Evolutionary conservation across 176 grass and related monocot species (phyloP).

Genomic region (Oryza glumipatula): DNA sequence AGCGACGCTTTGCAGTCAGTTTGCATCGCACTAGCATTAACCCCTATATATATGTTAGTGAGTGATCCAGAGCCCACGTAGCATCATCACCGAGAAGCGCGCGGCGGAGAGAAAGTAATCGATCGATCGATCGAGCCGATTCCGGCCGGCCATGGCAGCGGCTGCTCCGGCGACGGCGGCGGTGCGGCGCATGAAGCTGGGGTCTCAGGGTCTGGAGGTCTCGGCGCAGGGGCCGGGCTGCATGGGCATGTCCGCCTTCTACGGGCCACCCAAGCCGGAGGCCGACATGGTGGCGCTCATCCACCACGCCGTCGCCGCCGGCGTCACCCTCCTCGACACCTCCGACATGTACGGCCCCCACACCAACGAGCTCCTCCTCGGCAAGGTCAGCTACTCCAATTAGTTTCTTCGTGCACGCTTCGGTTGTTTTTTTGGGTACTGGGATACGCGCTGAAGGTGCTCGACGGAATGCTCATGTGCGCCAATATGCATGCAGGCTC

Average conservation of each 20-base stretch:
- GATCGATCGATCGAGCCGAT: no score
- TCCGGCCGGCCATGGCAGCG: neutral
- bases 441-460: constrained; percentile 1
- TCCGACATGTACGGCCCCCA: constrained; percentile 80
- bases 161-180: constrained; percentile 41
- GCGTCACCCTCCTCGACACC: constrained; percentile 79
- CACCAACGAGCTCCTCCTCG: constrained; percentile 81
- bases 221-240: constrained; percentile 72
- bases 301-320: constrained; percentile 50
- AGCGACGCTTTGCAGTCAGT: no score
- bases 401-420: no score
- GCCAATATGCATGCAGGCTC: constrained; percentile 36
- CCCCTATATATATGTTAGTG: no score
- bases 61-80: no score
- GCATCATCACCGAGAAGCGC: no score
- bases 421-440: no score
- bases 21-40: no score
- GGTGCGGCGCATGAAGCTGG: constrained; percentile 68
- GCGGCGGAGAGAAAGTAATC: no score
- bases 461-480: constrained; percentile 21
- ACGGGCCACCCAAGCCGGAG: constrained; percentile 50
- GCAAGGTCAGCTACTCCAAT: constrained; percentile 41
- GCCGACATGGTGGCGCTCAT: constrained; percentile 62
- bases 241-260: constrained; percentile 73
- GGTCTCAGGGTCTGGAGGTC: constrained; percentile 77